Conservation (phyloP, 306 rosid species). For the Begonia loranthoides region DNA sequence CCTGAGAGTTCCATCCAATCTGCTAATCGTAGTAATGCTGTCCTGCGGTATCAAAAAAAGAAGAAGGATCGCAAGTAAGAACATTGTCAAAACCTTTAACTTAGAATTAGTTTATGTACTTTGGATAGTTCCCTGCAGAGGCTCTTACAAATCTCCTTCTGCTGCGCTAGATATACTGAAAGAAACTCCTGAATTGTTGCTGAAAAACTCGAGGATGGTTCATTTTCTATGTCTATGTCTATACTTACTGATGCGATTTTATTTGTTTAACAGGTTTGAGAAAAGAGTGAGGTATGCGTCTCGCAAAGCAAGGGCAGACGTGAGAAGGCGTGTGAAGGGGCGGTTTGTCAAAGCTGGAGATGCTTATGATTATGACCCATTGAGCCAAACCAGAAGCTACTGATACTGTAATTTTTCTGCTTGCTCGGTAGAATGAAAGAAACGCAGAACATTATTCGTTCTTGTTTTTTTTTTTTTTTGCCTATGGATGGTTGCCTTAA, state of each 20-base stretch:
- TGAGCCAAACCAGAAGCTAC: constrained; percentile 81
- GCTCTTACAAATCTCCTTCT: too few relatives aligned
- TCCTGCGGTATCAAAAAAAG: constrained; percentile 90
- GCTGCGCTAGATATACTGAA: too few relatives aligned
- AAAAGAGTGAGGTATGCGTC: constrained; percentile 87
- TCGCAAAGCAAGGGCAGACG: constrained; percentile 92
- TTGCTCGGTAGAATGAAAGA: constrained; percentile 30
- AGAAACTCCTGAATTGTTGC: too few relatives aligned
- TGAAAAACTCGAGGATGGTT: too few relatives aligned
- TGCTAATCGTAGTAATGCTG: constrained; percentile 72
- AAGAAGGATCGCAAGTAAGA: constrained; percentile 81
- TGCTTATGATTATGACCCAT: constrained; percentile 70
- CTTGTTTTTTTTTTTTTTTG: too few relatives aligned
- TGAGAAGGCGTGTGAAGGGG: constrained; percentile 88
- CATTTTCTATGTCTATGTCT: too few relatives aligned
- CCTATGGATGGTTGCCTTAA: constrained; percentile 18
- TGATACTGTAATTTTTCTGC: constrained; percentile 56
- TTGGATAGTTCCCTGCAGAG: too few relatives aligned
- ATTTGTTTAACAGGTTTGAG: constrained; percentile 38
- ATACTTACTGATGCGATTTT: neutral
- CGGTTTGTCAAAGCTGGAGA: constrained; percentile 96
- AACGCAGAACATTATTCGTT: constrained; percentile 20
- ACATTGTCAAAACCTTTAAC: neutral
- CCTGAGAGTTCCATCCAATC: constrained; percentile 55
- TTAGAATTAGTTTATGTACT: too few relatives aligned